Conservation (phyloP, 768 basidiomycete species). For the Agaricus bisporus region DNA sequence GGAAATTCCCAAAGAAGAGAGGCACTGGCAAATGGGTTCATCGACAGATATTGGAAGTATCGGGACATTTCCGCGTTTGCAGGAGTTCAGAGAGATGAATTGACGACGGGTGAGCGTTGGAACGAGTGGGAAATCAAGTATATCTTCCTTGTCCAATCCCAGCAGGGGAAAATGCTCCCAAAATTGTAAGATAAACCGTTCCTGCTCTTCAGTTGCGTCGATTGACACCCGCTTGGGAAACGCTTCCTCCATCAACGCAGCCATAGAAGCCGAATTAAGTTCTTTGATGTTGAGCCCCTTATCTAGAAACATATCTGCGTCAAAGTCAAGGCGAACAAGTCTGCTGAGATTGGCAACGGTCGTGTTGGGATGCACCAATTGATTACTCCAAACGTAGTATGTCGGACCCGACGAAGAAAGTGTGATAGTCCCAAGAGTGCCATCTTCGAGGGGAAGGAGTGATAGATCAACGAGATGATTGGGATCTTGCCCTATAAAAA, state of each 20-base stretch:
- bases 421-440: slow-evolving; percentile 21
- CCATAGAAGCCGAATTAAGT: slow-evolving; percentile 3
- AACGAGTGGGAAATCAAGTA: slow-evolving; percentile 28
- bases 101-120: slow-evolving; percentile 18
- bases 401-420: slow-evolving; percentile 18
- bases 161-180: slow-evolving; percentile 21
- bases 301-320: not conserved
- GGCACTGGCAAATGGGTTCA: slow-evolving; percentile 10
- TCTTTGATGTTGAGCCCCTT: slow-evolving; percentile 3
- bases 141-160: slow-evolving; percentile 12
- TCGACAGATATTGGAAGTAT: slow-evolving; percentile 14
- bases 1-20: not conserved
- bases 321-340: slow-evolving; percentile 3
- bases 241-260: not conserved
- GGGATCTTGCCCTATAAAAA: slow-evolving; percentile 17
- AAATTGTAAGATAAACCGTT: slow-evolving; percentile 24
- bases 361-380: not conserved
- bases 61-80: slow-evolving; percentile 20
- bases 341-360: not conserved
- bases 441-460: slow-evolving; percentile 31
- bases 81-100: slow-evolving; percentile 27
- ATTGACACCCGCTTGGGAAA: not conserved
- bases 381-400: slow-evolving; percentile 8
- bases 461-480: slow-evolving; percentile 21
- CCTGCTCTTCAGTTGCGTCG: not conserved